A percentile compares a stretch with the other conserved stretches of the same genome.
phyloP scores from a whole-genome alignment of 805 yeast species.

The Nakazawaea sp. region DNA sequence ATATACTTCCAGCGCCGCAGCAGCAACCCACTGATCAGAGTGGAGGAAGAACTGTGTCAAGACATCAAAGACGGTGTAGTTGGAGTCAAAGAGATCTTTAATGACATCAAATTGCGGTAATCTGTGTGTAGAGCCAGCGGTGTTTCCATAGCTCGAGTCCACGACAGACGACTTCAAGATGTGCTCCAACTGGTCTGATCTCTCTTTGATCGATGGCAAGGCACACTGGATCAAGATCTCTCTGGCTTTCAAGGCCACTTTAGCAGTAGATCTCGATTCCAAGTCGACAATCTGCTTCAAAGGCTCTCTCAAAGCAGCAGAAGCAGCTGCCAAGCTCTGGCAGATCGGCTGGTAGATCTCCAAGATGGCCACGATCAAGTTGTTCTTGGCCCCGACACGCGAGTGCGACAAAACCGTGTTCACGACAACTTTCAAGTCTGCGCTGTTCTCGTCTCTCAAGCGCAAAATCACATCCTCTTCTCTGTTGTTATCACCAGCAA shows the following conservation, averaged over 20 bases:
- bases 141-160: slow-evolving; percentile 83
- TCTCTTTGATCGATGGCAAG: slow-evolving; percentile 90
- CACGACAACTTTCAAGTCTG: slow-evolving; percentile 68
- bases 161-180: slow-evolving; percentile 80
- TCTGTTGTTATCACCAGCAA: slow-evolving; percentile 67
- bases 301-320: slow-evolving; percentile 60
- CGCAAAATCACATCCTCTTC: slow-evolving; percentile 86
- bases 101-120: slow-evolving; percentile 76
- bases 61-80: slow-evolving; percentile 94
- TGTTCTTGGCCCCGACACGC: slow-evolving; percentile 89
- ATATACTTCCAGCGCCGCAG: slow-evolving; percentile 96
- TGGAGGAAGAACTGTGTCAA: slow-evolving; percentile 84
- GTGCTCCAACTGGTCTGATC: slow-evolving; percentile 96
- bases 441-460: slow-evolving; percentile 82
- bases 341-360: slow-evolving; percentile 75
- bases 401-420: slow-evolving; percentile 78
- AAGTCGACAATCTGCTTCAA: slow-evolving; percentile 79
- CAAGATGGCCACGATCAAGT: slow-evolving; percentile 78
- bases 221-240: slow-evolving; percentile 96
- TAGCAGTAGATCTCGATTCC: slow-evolving; percentile 85
- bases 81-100: slow-evolving; percentile 91
- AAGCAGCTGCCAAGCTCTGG: slow-evolving; percentile 61
- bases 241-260: slow-evolving; percentile 91
- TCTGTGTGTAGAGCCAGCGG: slow-evolving; percentile 57
- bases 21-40: slow-evolving; percentile 78